These are phyloP conservation scores for Trichoderma harzianum DNA, from an alignment of 2,329 filamentous ascomycete genomes.

Conservation along the genomic window DNA sequence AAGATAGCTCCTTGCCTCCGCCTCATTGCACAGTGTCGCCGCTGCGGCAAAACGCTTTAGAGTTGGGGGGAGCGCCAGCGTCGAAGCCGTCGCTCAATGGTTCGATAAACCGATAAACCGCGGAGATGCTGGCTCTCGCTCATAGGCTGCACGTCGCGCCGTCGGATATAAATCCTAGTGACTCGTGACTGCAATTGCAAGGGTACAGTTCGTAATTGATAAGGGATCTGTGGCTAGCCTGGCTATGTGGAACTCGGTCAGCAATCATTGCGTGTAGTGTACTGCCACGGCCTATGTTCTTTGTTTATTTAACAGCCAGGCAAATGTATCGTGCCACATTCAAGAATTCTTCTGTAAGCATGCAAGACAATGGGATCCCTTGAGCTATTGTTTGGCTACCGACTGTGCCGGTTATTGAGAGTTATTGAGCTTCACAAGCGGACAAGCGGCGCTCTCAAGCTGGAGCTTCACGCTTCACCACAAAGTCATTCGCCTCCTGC, in stretches of 20 bases:
- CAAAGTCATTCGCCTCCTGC: background rate
- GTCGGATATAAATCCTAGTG: background rate
- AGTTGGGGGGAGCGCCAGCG: background rate
- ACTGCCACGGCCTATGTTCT: background rate
- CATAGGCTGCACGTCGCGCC: background rate
- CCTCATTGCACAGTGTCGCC: background rate
- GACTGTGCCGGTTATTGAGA: background rate
- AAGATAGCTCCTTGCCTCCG: background rate
- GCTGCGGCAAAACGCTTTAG: background rate
- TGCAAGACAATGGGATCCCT: background rate
- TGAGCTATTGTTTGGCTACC: background rate
- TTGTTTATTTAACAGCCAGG: background rate
- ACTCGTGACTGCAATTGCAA: conserved; percentile 2
- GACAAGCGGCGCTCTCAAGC: background rate
- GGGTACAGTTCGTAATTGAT: background rate
- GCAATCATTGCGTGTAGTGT: background rate
- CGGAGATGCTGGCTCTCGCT: background rate
- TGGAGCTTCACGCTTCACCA: background rate
- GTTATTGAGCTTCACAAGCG: background rate
- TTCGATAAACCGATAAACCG: background rate
- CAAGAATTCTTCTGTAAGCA: background rate
- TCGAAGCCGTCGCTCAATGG: background rate
- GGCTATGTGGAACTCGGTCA: background rate
- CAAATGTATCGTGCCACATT: background rate
- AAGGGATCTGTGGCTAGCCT: background rate